These are phyloP conservation scores for Dendrobium officinale DNA, from an alignment of 106 monocot genomes.

Conservation along the genomic window DNA sequence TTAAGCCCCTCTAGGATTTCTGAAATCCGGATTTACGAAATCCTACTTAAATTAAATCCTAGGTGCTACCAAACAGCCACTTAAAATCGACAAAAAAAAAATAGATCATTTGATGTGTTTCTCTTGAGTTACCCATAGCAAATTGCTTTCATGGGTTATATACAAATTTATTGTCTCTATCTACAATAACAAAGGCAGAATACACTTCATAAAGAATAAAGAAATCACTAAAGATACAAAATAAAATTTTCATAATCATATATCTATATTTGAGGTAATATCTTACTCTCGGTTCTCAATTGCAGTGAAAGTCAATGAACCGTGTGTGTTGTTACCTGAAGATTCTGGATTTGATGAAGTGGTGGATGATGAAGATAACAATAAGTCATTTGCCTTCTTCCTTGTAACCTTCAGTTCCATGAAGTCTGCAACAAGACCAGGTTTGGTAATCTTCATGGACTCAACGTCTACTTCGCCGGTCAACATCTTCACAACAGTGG, in stretches of 20 bases:
- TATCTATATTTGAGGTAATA: neutral
- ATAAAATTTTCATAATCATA: neutral
- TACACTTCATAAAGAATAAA: neutral
- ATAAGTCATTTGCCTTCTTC: slow-evolving; percentile 5
- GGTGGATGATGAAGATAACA: slow-evolving; percentile 8
- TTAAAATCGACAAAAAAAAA: neutral
- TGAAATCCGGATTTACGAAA: too few species aligned
- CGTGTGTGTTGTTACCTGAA: slow-evolving; percentile 15
- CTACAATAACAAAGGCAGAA: neutral
- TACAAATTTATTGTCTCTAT: neutral
- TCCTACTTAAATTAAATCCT: too few species aligned
- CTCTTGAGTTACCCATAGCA: neutral
- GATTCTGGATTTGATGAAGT: slow-evolving; percentile 19
- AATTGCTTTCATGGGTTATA: neutral
- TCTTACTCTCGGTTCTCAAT: slow-evolving; percentile 30
- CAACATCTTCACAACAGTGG: slow-evolving; percentile 45
- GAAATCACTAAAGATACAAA: neutral
- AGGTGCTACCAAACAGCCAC: too few species aligned
- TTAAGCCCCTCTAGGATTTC: too few species aligned
- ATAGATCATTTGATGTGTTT: neutral
- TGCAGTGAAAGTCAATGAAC: slow-evolving; percentile 33
- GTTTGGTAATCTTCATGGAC: slow-evolving; percentile 32
- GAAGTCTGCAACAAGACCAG: slow-evolving; percentile 59
- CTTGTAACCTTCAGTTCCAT: slow-evolving; percentile 45
- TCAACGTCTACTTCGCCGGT: slow-evolving; percentile 23